Evolutionary conservation across 2,329 filamentous ascomycete species (phyloP), one percentile per base, ranked within the genome.

Genomic region (Pseudogymnoascus sp.): DNA sequence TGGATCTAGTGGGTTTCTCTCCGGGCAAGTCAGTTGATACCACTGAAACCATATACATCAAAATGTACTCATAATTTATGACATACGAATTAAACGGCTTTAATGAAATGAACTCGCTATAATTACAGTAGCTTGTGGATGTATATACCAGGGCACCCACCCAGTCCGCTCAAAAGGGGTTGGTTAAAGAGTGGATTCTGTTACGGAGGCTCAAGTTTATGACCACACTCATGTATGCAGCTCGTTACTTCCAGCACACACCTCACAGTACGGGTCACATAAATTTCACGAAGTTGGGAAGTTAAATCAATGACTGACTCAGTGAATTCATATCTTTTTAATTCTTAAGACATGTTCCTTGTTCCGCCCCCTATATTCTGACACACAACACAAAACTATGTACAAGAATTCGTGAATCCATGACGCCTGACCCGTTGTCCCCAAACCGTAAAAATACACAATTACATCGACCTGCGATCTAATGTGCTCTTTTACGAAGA

Each of bases 1-100:
- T 70, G 66, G 68, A 69, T 69, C 35, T 65, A 63, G n/a, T 17
- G 6, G 40, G 17, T 4, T 21, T 9, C 42, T 19, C 8, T 50
- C 6, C 6, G 8, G 6, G 9, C 8, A 53, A 4, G 8, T 5
- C 23, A 53, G 23, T 10, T 53, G 23, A 11, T 28, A 28, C 15
- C 4, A 15, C 2, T n/a, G 42, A 15, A 47, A 26, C 13, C 7
- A 26, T 53, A 33, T 53, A 11, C n/a, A 19, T 19, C n/a, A 33
- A 53, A 31, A 53, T 17, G 2, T 31, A 17, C 5, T 19, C 10
- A 9, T 19, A 33, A 53, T 53, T 53, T 19, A 53, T 6, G 15
- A 53, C 11, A 53, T 31, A 6, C 9, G 17, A 23, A 28, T 28
- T 2, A 47, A 15, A 47, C 42, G 5, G 11, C 13, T 26, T n/a